Conservation (phyloP, 345 rosid species). For the Acer saccharum region DNA sequence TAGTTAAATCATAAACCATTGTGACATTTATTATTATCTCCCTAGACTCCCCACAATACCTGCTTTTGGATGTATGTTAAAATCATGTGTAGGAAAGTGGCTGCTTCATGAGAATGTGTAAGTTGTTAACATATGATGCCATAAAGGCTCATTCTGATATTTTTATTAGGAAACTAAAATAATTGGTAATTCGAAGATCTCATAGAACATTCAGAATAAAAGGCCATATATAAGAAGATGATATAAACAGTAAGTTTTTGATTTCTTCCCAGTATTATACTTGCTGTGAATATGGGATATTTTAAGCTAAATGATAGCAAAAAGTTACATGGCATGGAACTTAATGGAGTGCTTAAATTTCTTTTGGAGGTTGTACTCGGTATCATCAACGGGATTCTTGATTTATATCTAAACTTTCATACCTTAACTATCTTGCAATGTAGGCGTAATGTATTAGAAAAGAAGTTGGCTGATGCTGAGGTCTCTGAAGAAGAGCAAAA, state of each 20-base stretch:
- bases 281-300: not conserved
- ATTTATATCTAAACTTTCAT: not conserved
- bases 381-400: conserved; percentile 6
- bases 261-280: not conserved
- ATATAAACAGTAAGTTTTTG: not conserved
- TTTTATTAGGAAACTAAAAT: not conserved
- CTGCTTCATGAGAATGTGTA: not conserved
- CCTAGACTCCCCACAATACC: not conserved
- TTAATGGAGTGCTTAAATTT: not conserved
- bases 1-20: not conserved
- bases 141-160: not conserved
- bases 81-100: not conserved
- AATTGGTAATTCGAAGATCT: not conserved
- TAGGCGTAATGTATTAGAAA: conserved; percentile 87
- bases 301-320: not conserved
- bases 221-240: not conserved
- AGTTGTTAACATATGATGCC: not conserved
- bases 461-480: conserved; percentile 97
- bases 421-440: conserved; percentile 28
- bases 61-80: not conserved
- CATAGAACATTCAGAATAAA: not conserved
- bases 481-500: conserved; percentile 95
- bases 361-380: not conserved
- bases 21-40: not conserved
- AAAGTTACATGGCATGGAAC: not conserved